Evolutionary conservation across 2,329 filamentous ascomycete genomes (phyloP).

Genomic region (Calycina herbarum): DNA sequence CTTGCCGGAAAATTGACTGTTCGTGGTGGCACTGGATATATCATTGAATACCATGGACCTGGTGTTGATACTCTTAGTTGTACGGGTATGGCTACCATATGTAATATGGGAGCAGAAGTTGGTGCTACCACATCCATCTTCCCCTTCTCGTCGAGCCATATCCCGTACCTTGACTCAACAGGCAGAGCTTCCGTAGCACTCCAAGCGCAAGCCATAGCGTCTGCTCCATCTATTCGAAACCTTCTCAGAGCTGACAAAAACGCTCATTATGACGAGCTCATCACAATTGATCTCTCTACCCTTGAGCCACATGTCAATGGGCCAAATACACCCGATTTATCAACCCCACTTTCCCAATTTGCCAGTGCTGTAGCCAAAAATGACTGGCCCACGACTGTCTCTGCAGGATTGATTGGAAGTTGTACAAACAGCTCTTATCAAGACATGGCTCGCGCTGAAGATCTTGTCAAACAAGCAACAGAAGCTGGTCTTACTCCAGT

Average conservation of each 20-base stretch:
- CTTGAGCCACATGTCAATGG: constrained; percentile 97
- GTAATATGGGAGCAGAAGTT: constrained; percentile 91
- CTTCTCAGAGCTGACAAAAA: constrained; percentile 75
- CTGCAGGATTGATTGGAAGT: constrained; percentile 91
- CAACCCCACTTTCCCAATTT: constrained; percentile 88
- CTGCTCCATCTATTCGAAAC: constrained; percentile 49
- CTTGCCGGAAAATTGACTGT: constrained; percentile 90
- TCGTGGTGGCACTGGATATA: constrained; percentile 87
- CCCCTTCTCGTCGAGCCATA: constrained; percentile 82
- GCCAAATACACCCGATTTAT: constrained; percentile 93
- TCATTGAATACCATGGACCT: constrained; percentile 91
- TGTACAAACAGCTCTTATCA: constrained; percentile 99
- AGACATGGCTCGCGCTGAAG: constrained; percentile 95
- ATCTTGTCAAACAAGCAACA: constrained; percentile 86
- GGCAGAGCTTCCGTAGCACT: constrained; percentile 56
- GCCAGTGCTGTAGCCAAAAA: constrained; percentile 80
- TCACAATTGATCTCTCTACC: constrained; percentile 85
- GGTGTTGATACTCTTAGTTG: constrained; percentile 86
- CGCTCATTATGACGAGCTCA: constrained; percentile 85
- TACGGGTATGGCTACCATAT: constrained; percentile 90
- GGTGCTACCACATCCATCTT: constrained; percentile 77
- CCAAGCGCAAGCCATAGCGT: constrained; percentile 35
- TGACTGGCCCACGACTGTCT: constrained; percentile 87
- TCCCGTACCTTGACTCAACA: constrained; percentile 84
- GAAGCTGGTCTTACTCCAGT: constrained; percentile 88